A percentile compares a stretch with the other conserved stretches of the same genome.
Conservation (phyloP, 768 basidiomycete species). For the Phanerochaete sordida region DNA sequence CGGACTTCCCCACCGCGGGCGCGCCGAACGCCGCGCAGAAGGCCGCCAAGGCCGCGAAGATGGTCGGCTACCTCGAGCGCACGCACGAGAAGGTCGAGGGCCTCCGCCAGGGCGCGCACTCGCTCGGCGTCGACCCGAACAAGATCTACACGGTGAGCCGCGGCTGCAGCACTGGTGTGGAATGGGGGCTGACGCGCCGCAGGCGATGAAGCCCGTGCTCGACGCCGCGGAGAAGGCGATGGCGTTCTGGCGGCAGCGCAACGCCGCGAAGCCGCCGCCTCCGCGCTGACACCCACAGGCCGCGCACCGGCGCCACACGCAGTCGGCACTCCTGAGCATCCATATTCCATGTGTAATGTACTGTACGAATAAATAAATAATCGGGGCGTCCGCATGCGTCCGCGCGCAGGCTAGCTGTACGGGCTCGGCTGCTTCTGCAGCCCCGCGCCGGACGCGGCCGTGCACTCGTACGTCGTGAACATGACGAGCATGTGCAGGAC, state of each 20-base stretch:
- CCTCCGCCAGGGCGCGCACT: conserved; percentile 60
- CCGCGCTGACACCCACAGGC: neutral
- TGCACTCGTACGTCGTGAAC: conserved; percentile 74
- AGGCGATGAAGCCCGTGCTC: conserved; percentile 78
- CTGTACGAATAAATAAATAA: conserved; percentile 7
- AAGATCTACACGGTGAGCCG: conserved; percentile 64
- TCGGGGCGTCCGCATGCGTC: no score
- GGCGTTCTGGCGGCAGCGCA: conserved; percentile 37
- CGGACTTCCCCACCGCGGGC: conserved; percentile 49
- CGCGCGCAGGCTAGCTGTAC: conserved; percentile 15
- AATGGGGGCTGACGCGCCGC: neutral
- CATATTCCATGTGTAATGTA: conserved; percentile 8
- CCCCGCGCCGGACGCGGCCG: conserved; percentile 45
- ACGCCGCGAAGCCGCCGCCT: conserved; percentile 3
- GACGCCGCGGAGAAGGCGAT: conserved; percentile 74
- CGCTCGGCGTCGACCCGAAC: conserved; percentile 56
- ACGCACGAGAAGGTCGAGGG: conserved; percentile 81
- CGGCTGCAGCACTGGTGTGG: neutral
- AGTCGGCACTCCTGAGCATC: neutral
- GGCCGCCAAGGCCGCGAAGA: conserved; percentile 76
- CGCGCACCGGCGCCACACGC: neutral
- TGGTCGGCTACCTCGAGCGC: conserved; percentile 78
- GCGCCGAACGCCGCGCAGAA: conserved; percentile 63
- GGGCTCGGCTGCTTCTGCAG: conserved; percentile 52
- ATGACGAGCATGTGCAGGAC: conserved; percentile 79